Conservation (phyloP, 768 basidiomycete species). For the Podaxis carcinomalis region DNA sequence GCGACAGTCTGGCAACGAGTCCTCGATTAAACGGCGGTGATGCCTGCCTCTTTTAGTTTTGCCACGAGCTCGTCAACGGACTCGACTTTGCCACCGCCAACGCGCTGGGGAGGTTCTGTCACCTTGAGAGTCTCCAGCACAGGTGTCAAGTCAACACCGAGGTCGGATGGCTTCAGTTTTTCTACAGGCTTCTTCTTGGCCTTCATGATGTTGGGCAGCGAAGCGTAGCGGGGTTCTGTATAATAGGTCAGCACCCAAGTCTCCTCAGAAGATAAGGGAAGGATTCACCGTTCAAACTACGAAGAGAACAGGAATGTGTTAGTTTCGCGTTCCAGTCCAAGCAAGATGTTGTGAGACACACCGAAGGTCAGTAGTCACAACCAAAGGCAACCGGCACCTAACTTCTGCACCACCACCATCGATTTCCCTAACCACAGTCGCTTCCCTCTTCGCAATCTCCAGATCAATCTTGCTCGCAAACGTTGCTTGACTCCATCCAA, state of each 20-base stretch:
- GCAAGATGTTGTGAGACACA: slow-evolving; percentile 30
- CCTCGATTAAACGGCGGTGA: slow-evolving; percentile 27
- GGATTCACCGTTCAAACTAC: slow-evolving; percentile 67
- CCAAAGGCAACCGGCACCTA: slow-evolving; percentile 70
- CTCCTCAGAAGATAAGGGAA: not conserved
- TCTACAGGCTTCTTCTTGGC: slow-evolving; percentile 99
- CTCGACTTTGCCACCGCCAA: slow-evolving; percentile 90
- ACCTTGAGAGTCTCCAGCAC: slow-evolving; percentile 84
- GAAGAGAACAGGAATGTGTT: not conserved
- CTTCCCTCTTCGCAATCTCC: slow-evolving; percentile 57
- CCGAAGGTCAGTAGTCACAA: slow-evolving; percentile 93
- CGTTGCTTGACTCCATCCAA: slow-evolving; percentile 92
- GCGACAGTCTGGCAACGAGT: not conserved
- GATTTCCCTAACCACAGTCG: slow-evolving; percentile 80
- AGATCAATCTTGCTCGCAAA: slow-evolving; percentile 88
- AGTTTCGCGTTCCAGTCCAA: not conserved
- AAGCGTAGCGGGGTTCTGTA: slow-evolving; percentile 92
- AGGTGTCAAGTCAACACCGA: slow-evolving; percentile 81
- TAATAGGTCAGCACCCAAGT: slow-evolving; percentile 1
- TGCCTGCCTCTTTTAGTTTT: slow-evolving; percentile 87
- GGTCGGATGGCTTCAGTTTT: slow-evolving; percentile 73
- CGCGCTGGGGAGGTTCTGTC: slow-evolving; percentile 82
- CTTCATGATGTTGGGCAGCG: slow-evolving; percentile 97
- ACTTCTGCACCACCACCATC: slow-evolving; percentile 92
- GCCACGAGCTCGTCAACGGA: slow-evolving; percentile 86